These are phyloP conservation scores for Blepharisma stoltei DNA, from an alignment of 73 alveolate genomes.

Conservation along the genomic window DNA sequence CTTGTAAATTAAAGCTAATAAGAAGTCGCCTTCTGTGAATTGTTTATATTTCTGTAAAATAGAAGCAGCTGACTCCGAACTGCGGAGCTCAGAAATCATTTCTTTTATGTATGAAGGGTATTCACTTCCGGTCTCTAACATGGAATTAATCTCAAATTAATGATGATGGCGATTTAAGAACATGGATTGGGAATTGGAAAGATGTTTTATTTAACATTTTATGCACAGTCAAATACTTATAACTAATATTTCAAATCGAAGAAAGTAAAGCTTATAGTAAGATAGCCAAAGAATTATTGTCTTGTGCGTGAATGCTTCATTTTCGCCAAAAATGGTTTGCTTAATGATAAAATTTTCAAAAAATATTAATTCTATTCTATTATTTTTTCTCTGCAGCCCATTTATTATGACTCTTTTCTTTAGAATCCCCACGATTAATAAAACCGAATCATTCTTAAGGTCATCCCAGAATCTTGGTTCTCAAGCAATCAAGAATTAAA, in stretches of 20 bases:
- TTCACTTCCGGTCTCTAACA: not conserved
- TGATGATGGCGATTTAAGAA: not conserved
- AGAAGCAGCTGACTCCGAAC: not conserved
- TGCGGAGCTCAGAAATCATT: not conserved
- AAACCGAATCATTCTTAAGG: no score
- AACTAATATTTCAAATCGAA: not conserved
- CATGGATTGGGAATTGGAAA: not conserved
- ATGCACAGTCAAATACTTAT: conserved; percentile 1
- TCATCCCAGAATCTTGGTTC: no score
- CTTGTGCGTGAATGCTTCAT: no score
- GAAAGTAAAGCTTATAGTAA: no score
- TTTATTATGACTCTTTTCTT: no score
- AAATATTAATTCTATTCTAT: no score
- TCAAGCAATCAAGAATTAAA: no score
- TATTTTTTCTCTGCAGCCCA: no score
- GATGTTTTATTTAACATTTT: not conserved
- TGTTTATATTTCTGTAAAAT: not conserved
- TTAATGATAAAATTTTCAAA: no score
- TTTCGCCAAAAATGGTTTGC: no score
- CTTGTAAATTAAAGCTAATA: not conserved
- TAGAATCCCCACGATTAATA: no score
- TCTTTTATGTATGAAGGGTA: conserved; percentile 15
- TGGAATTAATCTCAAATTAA: not conserved
- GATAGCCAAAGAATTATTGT: no score
- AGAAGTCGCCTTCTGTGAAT: not conserved